Percentiles rank a stretch among this genome's conserved stretches.
Evolutionary conservation across 768 basidiomycete species (phyloP).

Genomic region (Kwoniella sp.): DNA sequence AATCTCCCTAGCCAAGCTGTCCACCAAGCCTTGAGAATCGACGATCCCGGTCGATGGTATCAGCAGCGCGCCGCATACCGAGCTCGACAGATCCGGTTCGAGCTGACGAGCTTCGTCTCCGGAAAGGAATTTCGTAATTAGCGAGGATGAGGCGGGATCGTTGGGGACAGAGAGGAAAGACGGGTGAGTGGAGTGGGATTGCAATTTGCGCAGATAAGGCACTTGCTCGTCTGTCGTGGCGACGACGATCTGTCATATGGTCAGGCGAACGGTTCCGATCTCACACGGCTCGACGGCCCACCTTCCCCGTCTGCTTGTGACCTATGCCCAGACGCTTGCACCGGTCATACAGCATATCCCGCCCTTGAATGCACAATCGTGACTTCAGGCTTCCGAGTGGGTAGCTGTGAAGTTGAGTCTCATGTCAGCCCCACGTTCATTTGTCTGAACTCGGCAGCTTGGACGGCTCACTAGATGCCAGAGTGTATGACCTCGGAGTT

Average conservation of each 20-base stretch:
- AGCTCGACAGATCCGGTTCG: constrained; percentile 74
- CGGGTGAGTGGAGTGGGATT: constrained; percentile 60
- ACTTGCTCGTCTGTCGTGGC: constrained; percentile 62
- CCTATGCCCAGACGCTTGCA: constrained; percentile 65
- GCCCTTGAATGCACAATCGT: constrained; percentile 75
- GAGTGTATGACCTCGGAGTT: constrained; percentile 96
- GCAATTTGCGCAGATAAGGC: constrained; percentile 66
- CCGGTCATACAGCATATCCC: constrained; percentile 73
- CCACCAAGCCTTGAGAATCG: constrained; percentile 79
- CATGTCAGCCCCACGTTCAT: constrained; percentile 2
- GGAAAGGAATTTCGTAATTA: constrained; percentile 64
- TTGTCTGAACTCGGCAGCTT: neutral
- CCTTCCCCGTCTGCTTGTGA: constrained; percentile 66
- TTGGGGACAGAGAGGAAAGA: constrained; percentile 55
- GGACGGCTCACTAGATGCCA: constrained; percentile 47
- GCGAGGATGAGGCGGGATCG: constrained; percentile 28
- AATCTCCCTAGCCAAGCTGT: constrained; percentile 76
- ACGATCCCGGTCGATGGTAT: constrained; percentile 86
- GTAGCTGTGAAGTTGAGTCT: constrained; percentile 52
- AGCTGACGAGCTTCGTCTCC: constrained; percentile 65
- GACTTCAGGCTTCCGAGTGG: constrained; percentile 79
- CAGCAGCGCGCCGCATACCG: constrained; percentile 70
- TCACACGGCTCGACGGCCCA: constrained; percentile 13
- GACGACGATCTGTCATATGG: constrained; percentile 64
- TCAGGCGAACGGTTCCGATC: neutral